Conservation (phyloP, 257 asterid genomes). For the Prunella vulgaris region DNA sequence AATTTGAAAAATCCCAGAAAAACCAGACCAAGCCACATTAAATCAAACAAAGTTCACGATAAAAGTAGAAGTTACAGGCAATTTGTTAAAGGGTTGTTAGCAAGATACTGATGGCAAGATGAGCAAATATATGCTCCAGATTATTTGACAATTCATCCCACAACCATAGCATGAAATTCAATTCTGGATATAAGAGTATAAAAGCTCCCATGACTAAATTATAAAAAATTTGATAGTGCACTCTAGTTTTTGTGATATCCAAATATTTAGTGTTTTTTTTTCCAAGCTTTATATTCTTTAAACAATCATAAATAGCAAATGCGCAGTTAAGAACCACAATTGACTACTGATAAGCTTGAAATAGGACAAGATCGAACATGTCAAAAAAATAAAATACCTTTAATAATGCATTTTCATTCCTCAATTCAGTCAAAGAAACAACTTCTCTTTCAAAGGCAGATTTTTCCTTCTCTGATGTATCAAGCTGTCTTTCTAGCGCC, state of each 20-base stretch:
- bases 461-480: conserved; percentile 65
- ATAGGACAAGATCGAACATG: neutral
- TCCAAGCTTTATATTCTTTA: neutral
- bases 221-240: neutral
- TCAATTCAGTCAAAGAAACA: conserved; percentile 48
- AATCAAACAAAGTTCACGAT: neutral
- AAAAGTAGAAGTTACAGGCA: neutral
- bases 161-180: conserved; percentile 2
- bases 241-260: neutral
- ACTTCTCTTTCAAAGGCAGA: conserved; percentile 67
- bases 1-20: neutral
- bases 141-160: neutral
- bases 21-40: neutral
- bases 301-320: conserved; percentile 6
- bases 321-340: conserved; percentile 16
- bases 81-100: neutral
- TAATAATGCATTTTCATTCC: conserved; percentile 68
- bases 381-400: conserved; percentile 49
- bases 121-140: neutral
- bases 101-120: neutral
- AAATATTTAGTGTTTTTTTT: neutral
- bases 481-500: conserved; percentile 70
- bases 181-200: neutral
- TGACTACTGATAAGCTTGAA: conserved; percentile 2
- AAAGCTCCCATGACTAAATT: neutral